These are phyloP conservation scores for Sphagnum fallax DNA, from an alignment of 228 moss, liverwort and hornwort species.

Conservation along the genomic window DNA sequence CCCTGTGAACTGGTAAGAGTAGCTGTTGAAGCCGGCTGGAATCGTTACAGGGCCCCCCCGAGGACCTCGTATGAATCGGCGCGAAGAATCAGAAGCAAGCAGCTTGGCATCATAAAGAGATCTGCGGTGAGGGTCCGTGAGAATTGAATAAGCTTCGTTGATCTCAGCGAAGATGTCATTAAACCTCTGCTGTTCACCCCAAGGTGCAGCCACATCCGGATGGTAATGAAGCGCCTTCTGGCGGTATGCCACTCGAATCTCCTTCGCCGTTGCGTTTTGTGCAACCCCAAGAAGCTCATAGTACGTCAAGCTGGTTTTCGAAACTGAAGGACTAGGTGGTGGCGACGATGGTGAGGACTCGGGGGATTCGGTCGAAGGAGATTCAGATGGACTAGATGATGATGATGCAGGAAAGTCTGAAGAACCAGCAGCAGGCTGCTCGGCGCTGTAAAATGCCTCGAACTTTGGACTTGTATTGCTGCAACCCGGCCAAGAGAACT, in stretches of 20 bases:
- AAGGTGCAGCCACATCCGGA: conserved; percentile 3
- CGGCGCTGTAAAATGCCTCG: conserved; percentile 6
- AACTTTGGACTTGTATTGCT: conserved; percentile 1
- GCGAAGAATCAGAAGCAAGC: background rate
- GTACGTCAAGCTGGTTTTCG: background rate
- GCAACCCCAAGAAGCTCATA: conserved; percentile 7
- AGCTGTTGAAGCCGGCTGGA: background rate
- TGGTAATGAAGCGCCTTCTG: conserved; percentile 5
- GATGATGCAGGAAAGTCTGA: background rate
- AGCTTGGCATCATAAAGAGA: conserved; percentile 7
- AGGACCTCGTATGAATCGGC: background rate
- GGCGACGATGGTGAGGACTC: background rate
- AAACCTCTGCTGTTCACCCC: background rate
- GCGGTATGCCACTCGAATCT: conserved; percentile 7
- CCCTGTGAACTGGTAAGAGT: background rate
- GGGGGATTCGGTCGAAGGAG: too few relatives aligned
- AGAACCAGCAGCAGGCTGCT: background rate
- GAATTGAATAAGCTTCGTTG: conserved; percentile 6
- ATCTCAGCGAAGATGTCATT: conserved; percentile 6
- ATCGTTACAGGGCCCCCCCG: background rate
- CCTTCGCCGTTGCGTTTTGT: conserved; percentile 1
- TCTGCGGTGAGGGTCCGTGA: conserved; percentile 4
- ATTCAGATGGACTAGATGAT: too few relatives aligned
- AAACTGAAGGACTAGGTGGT: conserved; percentile 1
- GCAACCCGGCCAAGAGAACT: background rate